phyloP scores from a whole-genome alignment of 1,284 basidiomycete species.

The Trichosporon sp. region DNA sequence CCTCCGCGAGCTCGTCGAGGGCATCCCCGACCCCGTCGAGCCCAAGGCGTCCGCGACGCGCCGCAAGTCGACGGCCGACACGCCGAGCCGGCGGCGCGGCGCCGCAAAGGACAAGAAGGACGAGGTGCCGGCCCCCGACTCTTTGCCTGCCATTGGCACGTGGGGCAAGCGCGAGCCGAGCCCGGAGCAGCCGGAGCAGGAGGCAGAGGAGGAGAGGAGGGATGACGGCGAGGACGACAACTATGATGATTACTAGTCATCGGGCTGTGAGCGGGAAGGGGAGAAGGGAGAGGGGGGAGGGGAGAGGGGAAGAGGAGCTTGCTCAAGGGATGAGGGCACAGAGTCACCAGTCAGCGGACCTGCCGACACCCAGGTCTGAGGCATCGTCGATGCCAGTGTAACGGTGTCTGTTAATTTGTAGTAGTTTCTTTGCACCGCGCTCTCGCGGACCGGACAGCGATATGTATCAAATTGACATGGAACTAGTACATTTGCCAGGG shows the following conservation, averaged over 20 bases:
- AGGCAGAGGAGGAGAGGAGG: no score
- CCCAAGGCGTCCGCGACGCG: conserved; percentile 25
- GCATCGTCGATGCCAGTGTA: neutral
- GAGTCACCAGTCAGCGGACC: no score
- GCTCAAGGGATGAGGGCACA: no score
- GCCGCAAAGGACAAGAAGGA: conserved; percentile 32
- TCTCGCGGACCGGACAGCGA: neutral
- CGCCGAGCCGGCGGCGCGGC: conserved; percentile 17
- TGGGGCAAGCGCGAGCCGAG: conserved; percentile 64
- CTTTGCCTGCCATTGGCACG: conserved; percentile 45
- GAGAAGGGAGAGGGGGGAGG: no score
- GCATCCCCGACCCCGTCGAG: conserved; percentile 78
- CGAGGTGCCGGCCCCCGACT: conserved; percentile 27
- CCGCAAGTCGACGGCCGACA: conserved; percentile 25
- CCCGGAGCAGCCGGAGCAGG: conserved; percentile 35
- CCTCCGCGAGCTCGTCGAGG: conserved; percentile 89
- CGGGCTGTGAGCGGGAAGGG: no score
- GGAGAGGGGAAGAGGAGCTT: neutral
- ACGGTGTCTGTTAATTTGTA: conserved; percentile 11
- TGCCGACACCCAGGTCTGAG: neutral
- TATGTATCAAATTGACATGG: conserved; percentile 18
- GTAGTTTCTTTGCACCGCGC: conserved; percentile 14
- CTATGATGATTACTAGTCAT: conserved; percentile 42
- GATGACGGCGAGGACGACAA: conserved; percentile 45
- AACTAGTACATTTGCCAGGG: neutral